Evolutionary conservation across 129 eudicot genomes (phyloP).

Genomic region (Kitagawia praeruptora): DNA sequence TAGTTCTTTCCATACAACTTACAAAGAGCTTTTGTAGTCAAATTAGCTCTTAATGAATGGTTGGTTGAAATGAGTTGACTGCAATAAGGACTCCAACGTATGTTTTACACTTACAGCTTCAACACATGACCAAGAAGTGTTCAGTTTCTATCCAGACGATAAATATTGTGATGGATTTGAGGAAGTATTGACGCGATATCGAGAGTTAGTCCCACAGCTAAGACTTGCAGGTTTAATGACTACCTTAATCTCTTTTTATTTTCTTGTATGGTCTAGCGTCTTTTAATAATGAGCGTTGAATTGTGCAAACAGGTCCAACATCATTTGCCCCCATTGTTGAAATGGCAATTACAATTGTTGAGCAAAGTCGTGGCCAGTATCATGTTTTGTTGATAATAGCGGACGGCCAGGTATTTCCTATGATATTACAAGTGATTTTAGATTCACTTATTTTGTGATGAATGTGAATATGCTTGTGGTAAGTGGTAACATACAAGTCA

Average conservation of each 20-base stretch:
- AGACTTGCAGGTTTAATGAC: conserved; percentile 75
- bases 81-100: not conserved
- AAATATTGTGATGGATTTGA: conserved; percentile 81
- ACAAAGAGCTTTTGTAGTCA: not conserved
- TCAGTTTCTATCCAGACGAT: conserved; percentile 80
- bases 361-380: conserved; percentile 96
- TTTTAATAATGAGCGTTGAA: not conserved
- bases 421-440: not conserved
- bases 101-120: conserved; percentile 50
- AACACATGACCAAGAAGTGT: conserved; percentile 96
- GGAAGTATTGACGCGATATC: conserved; percentile 70
- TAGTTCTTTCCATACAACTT: not conserved
- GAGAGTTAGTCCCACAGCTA: conserved; percentile 81
- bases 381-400: conserved; percentile 90
- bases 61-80: not conserved
- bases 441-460: not conserved
- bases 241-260: not conserved
- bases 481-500: not conserved
- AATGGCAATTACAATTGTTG: conserved; percentile 87
- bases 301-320: conserved; percentile 60
- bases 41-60: not conserved
- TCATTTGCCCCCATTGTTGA: conserved; percentile 90
- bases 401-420: conserved; percentile 74
- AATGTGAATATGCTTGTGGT: not conserved
- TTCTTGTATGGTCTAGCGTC: conserved; percentile 1